Conservation (phyloP, 768 basidiomycete species). For the Tubosaeta brunneosetosa region DNA sequence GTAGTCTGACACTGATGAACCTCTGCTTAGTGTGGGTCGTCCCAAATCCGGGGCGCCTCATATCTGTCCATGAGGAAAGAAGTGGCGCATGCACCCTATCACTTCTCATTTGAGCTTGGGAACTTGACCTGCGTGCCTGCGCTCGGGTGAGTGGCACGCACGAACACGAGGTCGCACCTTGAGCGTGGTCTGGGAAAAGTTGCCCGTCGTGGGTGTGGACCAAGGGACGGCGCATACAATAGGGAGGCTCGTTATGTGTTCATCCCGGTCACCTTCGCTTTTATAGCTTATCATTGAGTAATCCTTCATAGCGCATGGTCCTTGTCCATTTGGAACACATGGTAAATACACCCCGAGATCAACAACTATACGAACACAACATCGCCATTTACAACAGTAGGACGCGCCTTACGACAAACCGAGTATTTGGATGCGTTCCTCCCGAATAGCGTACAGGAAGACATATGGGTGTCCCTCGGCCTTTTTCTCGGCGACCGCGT, state of each 20-base stretch:
- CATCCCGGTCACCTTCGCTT: neutral
- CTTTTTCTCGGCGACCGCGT: slow-evolving; percentile 57
- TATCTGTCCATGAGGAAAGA: slow-evolving; percentile 29
- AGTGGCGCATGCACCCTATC: slow-evolving; percentile 18
- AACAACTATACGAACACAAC: neutral
- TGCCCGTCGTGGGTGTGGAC: slow-evolving; percentile 20
- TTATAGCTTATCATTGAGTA: too few relatives aligned
- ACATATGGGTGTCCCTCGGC: slow-evolving; percentile 60
- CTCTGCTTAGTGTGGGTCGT: slow-evolving; percentile 2
- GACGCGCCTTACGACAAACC: slow-evolving; percentile 26
- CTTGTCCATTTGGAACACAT: too few relatives aligned
- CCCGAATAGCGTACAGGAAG: slow-evolving; percentile 61
- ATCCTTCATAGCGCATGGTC: too few relatives aligned
- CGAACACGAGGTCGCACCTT: slow-evolving; percentile 12
- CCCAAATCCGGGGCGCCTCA: slow-evolving; percentile 3
- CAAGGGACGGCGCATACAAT: slow-evolving; percentile 1
- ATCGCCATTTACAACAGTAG: neutral
- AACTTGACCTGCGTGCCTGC: too few relatives aligned
- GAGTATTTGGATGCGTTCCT: slow-evolving; percentile 65
- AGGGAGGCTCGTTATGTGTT: too few relatives aligned
- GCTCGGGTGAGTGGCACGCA: neutral
- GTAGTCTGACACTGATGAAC: slow-evolving; percentile 18
- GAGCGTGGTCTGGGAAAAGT: slow-evolving; percentile 15
- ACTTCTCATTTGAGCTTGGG: too few relatives aligned
- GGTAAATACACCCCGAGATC: neutral